These are phyloP conservation scores for Tephrocybe rancida DNA, from an alignment of 768 basidiomycete species.

Conservation along the genomic window DNA sequence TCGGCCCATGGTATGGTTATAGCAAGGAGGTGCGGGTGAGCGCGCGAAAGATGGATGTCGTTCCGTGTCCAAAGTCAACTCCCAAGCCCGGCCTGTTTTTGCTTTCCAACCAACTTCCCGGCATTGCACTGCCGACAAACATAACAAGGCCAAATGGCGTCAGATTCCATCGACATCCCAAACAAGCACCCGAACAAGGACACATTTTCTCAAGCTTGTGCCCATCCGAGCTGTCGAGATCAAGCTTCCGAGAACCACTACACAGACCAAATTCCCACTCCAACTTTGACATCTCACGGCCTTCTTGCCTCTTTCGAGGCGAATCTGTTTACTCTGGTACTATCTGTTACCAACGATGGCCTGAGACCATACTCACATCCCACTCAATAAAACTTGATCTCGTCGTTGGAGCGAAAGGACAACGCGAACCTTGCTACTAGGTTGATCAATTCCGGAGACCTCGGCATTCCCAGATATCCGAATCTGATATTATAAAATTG, in stretches of 20 bases:
- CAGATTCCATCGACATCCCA: constrained; percentile 8
- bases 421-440: background rate
- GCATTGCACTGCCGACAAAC: constrained; percentile 8
- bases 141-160: constrained; percentile 18
- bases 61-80: constrained; percentile 6
- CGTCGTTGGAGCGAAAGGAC: no score
- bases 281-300: background rate
- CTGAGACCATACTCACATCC: no score
- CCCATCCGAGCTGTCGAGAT: constrained; percentile 13
- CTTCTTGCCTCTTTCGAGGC: background rate
- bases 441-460: constrained; percentile 6
- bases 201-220: constrained; percentile 11
- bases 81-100: constrained; percentile 7
- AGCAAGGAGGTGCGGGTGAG: background rate
- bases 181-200: constrained; percentile 8
- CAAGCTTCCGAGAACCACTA: constrained; percentile 5
- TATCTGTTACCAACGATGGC: no score
- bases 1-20: constrained; percentile 51
- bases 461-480: constrained; percentile 4
- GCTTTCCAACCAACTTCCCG: constrained; percentile 12
- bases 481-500: background rate
- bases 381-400: no score
- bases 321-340: background rate
- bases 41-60: constrained; percentile 10
- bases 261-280: background rate